Evolutionary conservation across 176 grass and related monocot species (phyloP).

Genomic region (Elymus sibiricus): DNA sequence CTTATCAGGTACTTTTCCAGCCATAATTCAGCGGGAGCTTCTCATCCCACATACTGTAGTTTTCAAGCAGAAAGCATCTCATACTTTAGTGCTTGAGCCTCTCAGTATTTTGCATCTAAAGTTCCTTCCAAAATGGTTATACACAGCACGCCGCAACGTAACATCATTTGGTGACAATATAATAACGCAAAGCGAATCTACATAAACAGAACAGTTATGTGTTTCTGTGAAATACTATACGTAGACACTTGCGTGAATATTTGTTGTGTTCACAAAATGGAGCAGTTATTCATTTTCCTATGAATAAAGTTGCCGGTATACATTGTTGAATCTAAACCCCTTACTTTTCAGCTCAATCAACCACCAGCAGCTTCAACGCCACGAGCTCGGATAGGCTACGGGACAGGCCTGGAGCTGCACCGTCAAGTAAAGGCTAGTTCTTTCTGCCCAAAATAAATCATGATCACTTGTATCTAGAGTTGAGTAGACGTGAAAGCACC

Average conservation of each 20-base stretch:
- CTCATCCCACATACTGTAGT: not conserved
- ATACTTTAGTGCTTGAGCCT: not conserved
- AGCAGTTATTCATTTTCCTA: not conserved
- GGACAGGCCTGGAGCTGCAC: constrained; percentile 49
- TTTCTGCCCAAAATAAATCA: not conserved
- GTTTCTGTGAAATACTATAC: not conserved
- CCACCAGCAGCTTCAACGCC: constrained; percentile 46
- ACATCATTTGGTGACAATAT: not conserved
- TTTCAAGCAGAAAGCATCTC: not conserved
- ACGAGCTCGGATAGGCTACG: constrained; percentile 49
- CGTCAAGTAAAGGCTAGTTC: constrained; percentile 74
- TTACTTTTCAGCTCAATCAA: constrained; percentile 55
- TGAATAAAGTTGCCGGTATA: not conserved
- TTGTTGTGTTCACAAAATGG: not conserved
- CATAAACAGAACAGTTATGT: not conserved
- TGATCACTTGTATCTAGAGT: not conserved
- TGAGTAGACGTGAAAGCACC: not conserved
- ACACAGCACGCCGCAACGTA: not conserved
- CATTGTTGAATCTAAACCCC: not conserved
- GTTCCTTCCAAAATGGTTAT: not conserved
- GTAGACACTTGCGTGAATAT: not conserved
- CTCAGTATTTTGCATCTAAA: not conserved
- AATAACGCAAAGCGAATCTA: not conserved
- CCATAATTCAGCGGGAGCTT: not conserved
- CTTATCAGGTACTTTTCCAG: constrained; percentile 65